Conservation (phyloP, 169 alveolate species). For the Eimeria nieschulzi region DNA sequence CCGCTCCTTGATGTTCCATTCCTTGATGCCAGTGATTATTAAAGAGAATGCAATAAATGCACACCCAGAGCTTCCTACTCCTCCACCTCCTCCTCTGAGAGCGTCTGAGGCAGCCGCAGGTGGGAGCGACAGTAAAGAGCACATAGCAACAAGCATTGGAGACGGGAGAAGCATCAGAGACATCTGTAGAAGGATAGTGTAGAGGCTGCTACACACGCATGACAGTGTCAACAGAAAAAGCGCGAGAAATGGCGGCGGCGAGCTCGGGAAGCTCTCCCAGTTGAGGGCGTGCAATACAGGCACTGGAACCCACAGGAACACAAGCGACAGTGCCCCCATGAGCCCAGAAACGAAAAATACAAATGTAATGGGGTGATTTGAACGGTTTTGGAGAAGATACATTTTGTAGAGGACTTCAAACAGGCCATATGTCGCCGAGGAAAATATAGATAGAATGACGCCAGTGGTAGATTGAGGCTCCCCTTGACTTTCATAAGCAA, state of each 20-base stretch:
- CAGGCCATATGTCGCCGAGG: constrained; percentile 53
- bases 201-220: constrained; percentile 31
- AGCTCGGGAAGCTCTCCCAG: constrained; percentile 21
- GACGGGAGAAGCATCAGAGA: constrained; percentile 68
- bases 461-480: constrained; percentile 69
- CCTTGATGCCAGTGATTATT: constrained; percentile 33
- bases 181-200: constrained; percentile 41
- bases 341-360: constrained; percentile 40
- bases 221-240: constrained; percentile 27
- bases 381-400: constrained; percentile 20
- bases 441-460: neutral
- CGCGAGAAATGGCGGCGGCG: constrained; percentile 35
- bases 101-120: constrained; percentile 66
- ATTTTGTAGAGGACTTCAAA: constrained; percentile 67
- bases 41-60: constrained; percentile 42
- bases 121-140: constrained; percentile 62
- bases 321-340: constrained; percentile 47
- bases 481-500: constrained; percentile 64
- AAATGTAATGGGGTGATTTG: constrained; percentile 40
- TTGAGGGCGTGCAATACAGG: constrained; percentile 7
- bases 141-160: constrained; percentile 67
- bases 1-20: constrained; percentile 1
- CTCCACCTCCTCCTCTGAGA: constrained; percentile 73
- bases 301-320: constrained; percentile 62
- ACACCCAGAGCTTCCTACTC: constrained; percentile 57